Evolutionary conservation across 1,284 basidiomycete genomes (phyloP).

Genomic region (Retiboletus flavoniger): DNA sequence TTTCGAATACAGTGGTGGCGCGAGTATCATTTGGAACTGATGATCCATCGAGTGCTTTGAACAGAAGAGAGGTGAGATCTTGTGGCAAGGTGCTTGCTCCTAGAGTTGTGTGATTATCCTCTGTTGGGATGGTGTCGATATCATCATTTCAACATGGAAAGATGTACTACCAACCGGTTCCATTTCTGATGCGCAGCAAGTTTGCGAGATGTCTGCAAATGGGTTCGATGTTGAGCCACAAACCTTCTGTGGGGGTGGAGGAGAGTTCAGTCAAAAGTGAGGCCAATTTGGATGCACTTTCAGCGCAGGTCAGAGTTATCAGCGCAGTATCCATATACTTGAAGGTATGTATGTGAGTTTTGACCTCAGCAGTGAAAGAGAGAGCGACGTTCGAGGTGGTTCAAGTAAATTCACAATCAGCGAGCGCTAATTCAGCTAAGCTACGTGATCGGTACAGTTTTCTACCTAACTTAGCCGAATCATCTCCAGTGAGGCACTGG

Average conservation of each 20-base stretch:
- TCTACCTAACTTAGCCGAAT: neutral
- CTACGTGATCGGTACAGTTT: constrained; percentile 19
- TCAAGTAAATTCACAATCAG: constrained; percentile 1
- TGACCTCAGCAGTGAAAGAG: neutral
- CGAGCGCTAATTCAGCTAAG: neutral
- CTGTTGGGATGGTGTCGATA: constrained; percentile 37
- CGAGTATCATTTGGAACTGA: constrained; percentile 45
- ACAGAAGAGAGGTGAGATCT: constrained; percentile 59
- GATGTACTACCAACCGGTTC: constrained; percentile 38
- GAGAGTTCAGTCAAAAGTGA: constrained; percentile 39
- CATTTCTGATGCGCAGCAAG: constrained; percentile 54
- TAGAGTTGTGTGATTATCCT: constrained; percentile 68
- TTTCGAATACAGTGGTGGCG: constrained; percentile 56
- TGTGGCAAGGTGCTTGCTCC: constrained; percentile 64
- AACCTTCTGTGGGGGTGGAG: constrained; percentile 34
- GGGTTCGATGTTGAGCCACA: constrained; percentile 54
- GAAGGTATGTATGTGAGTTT: neutral
- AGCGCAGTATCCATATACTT: constrained; percentile 25
- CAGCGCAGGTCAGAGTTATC: constrained; percentile 22
- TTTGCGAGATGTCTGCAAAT: constrained; percentile 61
- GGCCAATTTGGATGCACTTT: constrained; percentile 29
- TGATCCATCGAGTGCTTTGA: constrained; percentile 50
- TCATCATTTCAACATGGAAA: constrained; percentile 1
- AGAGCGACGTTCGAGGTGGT: neutral
- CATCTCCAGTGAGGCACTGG: too few species aligned